phyloP scores from a whole-genome alignment of 352 stramenopile genomes.

The Plasmopara muralis region DNA sequence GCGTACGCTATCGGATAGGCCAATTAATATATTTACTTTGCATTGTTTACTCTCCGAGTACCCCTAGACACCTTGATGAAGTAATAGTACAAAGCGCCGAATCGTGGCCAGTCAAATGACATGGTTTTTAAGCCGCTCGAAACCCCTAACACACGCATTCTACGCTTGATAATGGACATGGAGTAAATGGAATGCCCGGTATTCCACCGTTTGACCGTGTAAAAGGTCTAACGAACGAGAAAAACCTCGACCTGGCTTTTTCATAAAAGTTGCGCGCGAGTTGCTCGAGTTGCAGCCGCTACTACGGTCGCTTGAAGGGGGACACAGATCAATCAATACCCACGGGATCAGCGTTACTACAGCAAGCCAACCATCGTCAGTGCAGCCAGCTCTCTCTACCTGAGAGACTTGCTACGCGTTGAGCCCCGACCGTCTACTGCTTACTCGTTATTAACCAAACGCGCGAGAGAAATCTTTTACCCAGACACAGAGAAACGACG shows the following conservation, averaged over 20 bases:
- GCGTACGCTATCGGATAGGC: too few relatives aligned
- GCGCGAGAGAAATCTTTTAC: conserved; percentile 1
- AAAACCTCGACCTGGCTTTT: conserved; percentile 19
- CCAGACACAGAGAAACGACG: conserved; percentile 9
- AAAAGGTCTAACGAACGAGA: not conserved
- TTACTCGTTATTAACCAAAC: conserved; percentile 7
- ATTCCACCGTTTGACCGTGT: too few relatives aligned
- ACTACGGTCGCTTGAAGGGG: conserved; percentile 12
- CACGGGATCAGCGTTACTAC: conserved; percentile 13
- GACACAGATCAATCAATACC: conserved; percentile 24
- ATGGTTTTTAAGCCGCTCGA: too few relatives aligned
- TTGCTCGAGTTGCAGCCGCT: conserved; percentile 13
- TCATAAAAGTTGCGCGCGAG: conserved; percentile 3
- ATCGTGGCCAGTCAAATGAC: too few relatives aligned
- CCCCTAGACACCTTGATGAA: too few relatives aligned
- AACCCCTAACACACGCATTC: too few relatives aligned
- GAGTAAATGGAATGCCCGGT: too few relatives aligned
- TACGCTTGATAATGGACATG: too few relatives aligned
- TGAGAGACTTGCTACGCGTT: conserved; percentile 27
- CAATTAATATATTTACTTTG: too few relatives aligned
- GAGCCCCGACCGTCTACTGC: conserved; percentile 22
- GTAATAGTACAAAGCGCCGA: too few relatives aligned
- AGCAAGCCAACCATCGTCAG: conserved; percentile 4
- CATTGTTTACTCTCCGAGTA: too few relatives aligned
- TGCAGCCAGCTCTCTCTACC: conserved; percentile 10